Evolutionary conservation across 1,139 yeast genomes (phyloP), one percentile per base, ranked within the genome.

Genomic region (Kodamaea sp.): DNA sequence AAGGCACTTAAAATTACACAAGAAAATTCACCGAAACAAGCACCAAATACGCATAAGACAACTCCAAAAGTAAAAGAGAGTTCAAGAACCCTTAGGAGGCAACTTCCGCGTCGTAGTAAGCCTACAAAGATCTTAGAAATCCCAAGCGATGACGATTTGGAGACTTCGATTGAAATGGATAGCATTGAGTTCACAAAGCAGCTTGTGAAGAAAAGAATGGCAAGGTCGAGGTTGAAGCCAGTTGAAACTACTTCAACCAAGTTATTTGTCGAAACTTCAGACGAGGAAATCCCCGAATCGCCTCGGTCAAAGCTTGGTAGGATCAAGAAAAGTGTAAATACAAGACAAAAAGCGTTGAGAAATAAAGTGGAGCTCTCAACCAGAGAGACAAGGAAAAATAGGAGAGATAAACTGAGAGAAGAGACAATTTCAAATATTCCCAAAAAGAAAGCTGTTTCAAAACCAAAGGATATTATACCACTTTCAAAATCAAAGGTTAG

Each of bases 401-500:
- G 40, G 48, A 37, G 47, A 43, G 51, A 52, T 24, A 41, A 52
- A 42, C 55, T 48, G 38, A 41, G 44, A 35, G 42, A 45, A 39
- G 34, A 22, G 29, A 11, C 29, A 20, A n/a, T 32, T 23, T 26
- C 33, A 8, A 26, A 31, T 36, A 4, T 15, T 15, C 3, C 20
- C 20, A 10, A n/a, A 7, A 33, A 12, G 10, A 11, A 9, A 34
- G 9, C 34, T 8, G 8, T 24, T 5, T 8, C 23, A 8, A 24
- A 20, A 24, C 9, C 12, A 25, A 33, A 31, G 5, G 31, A 22
- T 5, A 42, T 50, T 7, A 37, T 53, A 5, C 58, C 65, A 10
- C 55, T 62, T 33, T 47, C 60, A 7, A 57, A 54, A 27, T 42
- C 44, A 4, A 51, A 38, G 20, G 20, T 38, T 2, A 46, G 42